These are phyloP conservation scores for Blakeslea trispora DNA, from an alignment of 371 early-diverging fungal genomes.

Conservation along the genomic window DNA sequence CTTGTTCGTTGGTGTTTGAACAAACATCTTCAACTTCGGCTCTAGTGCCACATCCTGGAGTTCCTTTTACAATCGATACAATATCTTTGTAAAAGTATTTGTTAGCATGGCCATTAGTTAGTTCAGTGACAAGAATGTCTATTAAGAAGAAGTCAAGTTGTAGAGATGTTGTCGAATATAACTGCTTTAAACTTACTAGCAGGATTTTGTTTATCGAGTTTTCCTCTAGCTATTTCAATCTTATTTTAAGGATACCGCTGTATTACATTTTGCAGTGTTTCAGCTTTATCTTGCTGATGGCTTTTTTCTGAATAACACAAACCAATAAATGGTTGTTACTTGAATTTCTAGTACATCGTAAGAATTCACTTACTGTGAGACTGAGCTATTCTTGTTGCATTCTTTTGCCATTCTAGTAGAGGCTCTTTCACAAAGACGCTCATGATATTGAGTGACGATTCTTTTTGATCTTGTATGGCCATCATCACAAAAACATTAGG, in stretches of 20 bases:
- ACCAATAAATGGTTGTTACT: no score
- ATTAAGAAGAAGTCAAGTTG: not conserved
- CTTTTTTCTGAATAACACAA: not conserved
- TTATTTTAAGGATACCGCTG: slow-evolving; percentile 80
- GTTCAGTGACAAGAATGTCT: slow-evolving; percentile 33
- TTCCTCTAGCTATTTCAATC: slow-evolving; percentile 65
- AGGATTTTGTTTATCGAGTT: slow-evolving; percentile 73
- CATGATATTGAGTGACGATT: slow-evolving; percentile 59
- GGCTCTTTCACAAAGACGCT: slow-evolving; percentile 78
- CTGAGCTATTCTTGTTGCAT: slow-evolving; percentile 60
- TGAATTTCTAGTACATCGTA: no score
- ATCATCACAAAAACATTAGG: not conserved
- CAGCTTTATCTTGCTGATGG: not conserved
- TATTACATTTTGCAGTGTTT: slow-evolving; percentile 12
- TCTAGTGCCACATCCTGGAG: slow-evolving; percentile 36
- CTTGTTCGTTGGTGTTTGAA: slow-evolving; percentile 59
- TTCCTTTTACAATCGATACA: slow-evolving; percentile 51
- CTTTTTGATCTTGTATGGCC: slow-evolving; percentile 58
- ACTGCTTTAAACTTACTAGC: slow-evolving; percentile 42
- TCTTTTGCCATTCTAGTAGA: slow-evolving; percentile 59
- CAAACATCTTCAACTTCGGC: slow-evolving; percentile 51
- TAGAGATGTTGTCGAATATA: no score
- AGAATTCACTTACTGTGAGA: slow-evolving; percentile 53
- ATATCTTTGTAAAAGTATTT: slow-evolving; percentile 47
- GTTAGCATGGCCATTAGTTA: slow-evolving; percentile 54